These are phyloP conservation scores for Cruciata laevipes DNA, from an alignment of 257 asterid species.

Conservation along the genomic window DNA sequence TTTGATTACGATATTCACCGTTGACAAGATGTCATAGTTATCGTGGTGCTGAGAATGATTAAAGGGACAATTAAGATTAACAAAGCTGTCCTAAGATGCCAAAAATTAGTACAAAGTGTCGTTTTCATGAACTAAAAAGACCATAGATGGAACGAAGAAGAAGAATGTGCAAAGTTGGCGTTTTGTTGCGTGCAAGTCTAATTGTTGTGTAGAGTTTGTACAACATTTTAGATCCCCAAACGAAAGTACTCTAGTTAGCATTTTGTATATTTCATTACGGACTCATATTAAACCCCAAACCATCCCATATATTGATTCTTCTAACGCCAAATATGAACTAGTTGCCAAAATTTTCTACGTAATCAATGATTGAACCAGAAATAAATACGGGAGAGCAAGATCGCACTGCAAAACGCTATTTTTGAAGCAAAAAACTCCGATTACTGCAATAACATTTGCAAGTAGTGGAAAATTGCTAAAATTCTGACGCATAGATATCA, in stretches of 20 bases:
- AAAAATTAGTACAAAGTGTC: neutral
- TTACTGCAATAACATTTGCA: no score
- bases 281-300: neutral
- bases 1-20: neutral
- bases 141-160: neutral
- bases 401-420: no score
- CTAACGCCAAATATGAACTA: no score
- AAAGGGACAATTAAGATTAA: neutral
- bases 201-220: neutral
- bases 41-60: neutral
- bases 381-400: no score
- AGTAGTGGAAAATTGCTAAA: no score
- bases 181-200: constrained; percentile 1
- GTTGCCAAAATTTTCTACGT: no score
- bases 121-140: neutral
- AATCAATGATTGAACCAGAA: no score
- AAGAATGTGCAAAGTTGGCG: no score
- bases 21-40: neutral
- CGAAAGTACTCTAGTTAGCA: neutral
- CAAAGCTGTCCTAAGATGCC: no score
- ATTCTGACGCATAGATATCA: no score
- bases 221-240: neutral
- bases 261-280: neutral
- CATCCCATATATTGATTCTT: no score
- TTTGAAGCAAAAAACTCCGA: no score